Percentiles rank a stretch among this genome's conserved stretches.
Evolutionary conservation across 2,329 filamentous ascomycete species (phyloP).

Genomic region (Verticillium tricorpus): DNA sequence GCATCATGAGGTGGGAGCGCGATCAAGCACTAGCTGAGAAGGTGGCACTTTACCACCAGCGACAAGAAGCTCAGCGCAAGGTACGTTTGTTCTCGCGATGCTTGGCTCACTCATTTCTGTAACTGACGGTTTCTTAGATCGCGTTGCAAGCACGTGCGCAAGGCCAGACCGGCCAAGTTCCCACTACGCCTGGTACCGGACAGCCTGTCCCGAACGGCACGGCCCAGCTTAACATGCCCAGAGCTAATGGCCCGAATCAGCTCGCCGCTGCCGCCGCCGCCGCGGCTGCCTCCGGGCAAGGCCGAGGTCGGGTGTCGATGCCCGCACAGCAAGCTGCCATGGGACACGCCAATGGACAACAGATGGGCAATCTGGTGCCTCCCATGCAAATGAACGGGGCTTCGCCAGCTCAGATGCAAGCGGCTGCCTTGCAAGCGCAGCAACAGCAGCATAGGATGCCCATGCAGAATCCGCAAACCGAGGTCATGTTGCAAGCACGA

Average conservation of each 20-base stretch:
- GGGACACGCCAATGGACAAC: slow-evolving; percentile 34
- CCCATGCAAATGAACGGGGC: slow-evolving; percentile 60
- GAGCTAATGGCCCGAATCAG: slow-evolving; percentile 39
- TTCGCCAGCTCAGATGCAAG: slow-evolving; percentile 67
- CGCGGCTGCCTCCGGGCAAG: slow-evolving; percentile 31
- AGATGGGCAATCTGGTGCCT: slow-evolving; percentile 46
- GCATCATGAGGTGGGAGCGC: slow-evolving; percentile 79
- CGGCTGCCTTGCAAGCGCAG: slow-evolving; percentile 40
- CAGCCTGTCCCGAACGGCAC: slow-evolving; percentile 21
- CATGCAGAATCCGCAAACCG: slow-evolving; percentile 44
- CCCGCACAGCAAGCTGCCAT: slow-evolving; percentile 49
- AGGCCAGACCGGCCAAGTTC: slow-evolving; percentile 39
- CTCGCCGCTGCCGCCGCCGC: slow-evolving; percentile 20
- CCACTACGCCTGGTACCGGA: slow-evolving; percentile 28
- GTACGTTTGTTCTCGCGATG: slow-evolving; percentile 36
- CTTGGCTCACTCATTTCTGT: neutral
- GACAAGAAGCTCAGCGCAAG: slow-evolving; percentile 56
- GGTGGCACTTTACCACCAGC: slow-evolving; percentile 49
- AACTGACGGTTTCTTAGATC: slow-evolving; percentile 21
- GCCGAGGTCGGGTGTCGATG: slow-evolving; percentile 48
- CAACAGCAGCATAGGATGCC: slow-evolving; percentile 58
- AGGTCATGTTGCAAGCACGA: slow-evolving; percentile 58
- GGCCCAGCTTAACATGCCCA: slow-evolving; percentile 25
- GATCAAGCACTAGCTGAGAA: slow-evolving; percentile 65
- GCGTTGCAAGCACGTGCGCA: slow-evolving; percentile 43